Conservation (phyloP, 768 basidiomycete genomes). For the Tylopilus sp. region DNA sequence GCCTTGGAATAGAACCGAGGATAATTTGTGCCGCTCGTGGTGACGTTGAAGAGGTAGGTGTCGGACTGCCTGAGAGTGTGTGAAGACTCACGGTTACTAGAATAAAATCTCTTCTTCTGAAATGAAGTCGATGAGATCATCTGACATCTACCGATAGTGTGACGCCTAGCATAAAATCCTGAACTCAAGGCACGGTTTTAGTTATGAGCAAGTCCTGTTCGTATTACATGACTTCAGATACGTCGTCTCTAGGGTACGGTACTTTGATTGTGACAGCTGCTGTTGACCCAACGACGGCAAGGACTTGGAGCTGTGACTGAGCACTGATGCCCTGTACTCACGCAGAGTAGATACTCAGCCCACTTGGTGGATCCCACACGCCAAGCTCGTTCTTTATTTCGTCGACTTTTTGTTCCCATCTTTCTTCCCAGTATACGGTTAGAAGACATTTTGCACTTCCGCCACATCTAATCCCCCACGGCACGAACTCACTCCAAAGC, state of each 20-base stretch:
- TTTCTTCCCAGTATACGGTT: constrained; percentile 92
- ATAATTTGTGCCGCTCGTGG: constrained; percentile 10
- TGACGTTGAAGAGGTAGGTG: constrained; percentile 1
- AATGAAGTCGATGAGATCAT: not conserved
- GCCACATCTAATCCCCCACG: constrained; percentile 90
- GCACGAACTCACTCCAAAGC: constrained; percentile 79
- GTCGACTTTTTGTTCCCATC: constrained; percentile 81
- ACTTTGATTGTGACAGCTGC: not conserved
- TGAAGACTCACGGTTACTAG: not conserved
- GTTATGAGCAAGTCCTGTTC: too few relatives aligned
- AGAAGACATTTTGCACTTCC: constrained; percentile 71
- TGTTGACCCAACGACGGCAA: too few relatives aligned
- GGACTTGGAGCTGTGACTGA: too few relatives aligned
- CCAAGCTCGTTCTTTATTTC: constrained; percentile 86
- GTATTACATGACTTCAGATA: too few relatives aligned
- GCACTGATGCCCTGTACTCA: not conserved
- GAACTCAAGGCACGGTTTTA: too few relatives aligned
- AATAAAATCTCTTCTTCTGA: not conserved
- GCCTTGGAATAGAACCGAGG: not conserved
- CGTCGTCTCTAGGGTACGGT: too few relatives aligned
- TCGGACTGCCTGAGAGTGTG: not conserved
- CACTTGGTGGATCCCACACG: constrained; percentile 71
- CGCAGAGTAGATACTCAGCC: constrained; percentile 16
- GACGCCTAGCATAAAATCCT: too few relatives aligned
- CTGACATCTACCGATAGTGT: not conserved